phyloP scores from a whole-genome alignment of 345 rosid species.

The Eutrema yunnanense region DNA sequence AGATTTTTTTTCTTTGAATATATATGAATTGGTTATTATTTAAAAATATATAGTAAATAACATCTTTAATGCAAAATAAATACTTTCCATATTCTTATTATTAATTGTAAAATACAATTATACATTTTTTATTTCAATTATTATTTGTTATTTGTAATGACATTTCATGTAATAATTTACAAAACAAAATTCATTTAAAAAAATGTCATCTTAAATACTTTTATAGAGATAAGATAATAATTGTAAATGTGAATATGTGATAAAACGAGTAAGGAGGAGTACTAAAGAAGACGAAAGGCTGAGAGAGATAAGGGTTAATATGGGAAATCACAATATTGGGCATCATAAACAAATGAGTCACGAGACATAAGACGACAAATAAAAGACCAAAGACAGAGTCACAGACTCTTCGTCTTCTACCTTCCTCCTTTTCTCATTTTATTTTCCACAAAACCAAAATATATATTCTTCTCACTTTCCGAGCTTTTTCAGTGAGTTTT shows the following conservation, averaged over 20 bases:
- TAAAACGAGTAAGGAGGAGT: neutral
- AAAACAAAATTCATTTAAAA: no score
- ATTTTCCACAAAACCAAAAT: slow-evolving; percentile 13
- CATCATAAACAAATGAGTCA: slow-evolving; percentile 24
- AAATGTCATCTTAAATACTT: no score
- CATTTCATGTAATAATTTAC: no score
- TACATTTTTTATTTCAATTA: no score
- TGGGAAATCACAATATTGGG: neutral
- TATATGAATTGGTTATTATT: no score
- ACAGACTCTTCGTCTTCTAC: slow-evolving; percentile 15
- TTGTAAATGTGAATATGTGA: neutral
- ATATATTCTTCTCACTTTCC: slow-evolving; percentile 27
- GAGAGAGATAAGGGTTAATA: neutral
- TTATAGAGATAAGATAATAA: no score
- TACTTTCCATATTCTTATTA: no score
- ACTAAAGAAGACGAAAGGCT: neutral
- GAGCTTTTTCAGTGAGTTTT: slow-evolving; percentile 5
- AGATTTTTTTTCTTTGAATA: no score
- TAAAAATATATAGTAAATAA: no score
- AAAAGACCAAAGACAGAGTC: slow-evolving; percentile 10
- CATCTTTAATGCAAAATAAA: no score
- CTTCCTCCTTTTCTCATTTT: slow-evolving; percentile 18
- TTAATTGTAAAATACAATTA: no score
- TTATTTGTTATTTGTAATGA: no score
- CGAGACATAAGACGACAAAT: slow-evolving; percentile 24